Percentiles rank a stretch among this genome's conserved stretches.
phyloP scores from a whole-genome alignment of 768 basidiomycete species.

The Crucibulum laeve region DNA sequence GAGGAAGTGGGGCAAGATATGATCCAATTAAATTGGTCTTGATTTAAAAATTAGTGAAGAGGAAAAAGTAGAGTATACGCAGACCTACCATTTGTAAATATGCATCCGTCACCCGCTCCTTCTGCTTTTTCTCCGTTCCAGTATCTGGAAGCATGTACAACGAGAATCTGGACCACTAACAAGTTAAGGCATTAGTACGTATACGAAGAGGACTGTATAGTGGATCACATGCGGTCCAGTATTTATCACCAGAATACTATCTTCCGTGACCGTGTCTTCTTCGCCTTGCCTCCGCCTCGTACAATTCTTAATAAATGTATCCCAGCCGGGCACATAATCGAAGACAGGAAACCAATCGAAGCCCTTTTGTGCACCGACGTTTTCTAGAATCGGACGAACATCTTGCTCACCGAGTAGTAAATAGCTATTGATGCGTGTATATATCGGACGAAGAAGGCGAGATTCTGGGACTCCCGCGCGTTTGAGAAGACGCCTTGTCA shows the following conservation, averaged over 20 bases:
- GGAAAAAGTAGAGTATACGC: background rate
- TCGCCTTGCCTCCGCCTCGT: constrained; percentile 15
- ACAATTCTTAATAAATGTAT: constrained; percentile 17
- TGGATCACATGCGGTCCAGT: constrained; percentile 20
- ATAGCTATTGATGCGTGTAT: constrained; percentile 25
- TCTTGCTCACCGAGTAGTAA: constrained; percentile 21
- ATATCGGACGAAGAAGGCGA: constrained; percentile 19
- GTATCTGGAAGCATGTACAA: constrained; percentile 21
- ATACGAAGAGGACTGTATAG: background rate
- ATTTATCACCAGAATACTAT: constrained; percentile 23
- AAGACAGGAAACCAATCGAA: constrained; percentile 21
- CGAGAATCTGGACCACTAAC: constrained; percentile 24
- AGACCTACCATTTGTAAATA: constrained; percentile 22
- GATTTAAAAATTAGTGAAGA: background rate
- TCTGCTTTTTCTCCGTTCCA: constrained; percentile 16
- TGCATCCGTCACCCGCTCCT: constrained; percentile 20
- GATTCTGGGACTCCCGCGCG: constrained; percentile 21
- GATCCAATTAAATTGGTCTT: background rate
- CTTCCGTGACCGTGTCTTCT: constrained; percentile 17
- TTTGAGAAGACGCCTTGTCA: constrained; percentile 15
- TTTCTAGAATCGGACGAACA: constrained; percentile 19
- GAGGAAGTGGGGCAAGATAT: background rate
- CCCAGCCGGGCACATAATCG: constrained; percentile 21
- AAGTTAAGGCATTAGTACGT: too few species aligned
- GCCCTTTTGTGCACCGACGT: constrained; percentile 16